Conservation (phyloP, 2,329 filamentous ascomycete species). For the Fusarium tuaranense region DNA sequence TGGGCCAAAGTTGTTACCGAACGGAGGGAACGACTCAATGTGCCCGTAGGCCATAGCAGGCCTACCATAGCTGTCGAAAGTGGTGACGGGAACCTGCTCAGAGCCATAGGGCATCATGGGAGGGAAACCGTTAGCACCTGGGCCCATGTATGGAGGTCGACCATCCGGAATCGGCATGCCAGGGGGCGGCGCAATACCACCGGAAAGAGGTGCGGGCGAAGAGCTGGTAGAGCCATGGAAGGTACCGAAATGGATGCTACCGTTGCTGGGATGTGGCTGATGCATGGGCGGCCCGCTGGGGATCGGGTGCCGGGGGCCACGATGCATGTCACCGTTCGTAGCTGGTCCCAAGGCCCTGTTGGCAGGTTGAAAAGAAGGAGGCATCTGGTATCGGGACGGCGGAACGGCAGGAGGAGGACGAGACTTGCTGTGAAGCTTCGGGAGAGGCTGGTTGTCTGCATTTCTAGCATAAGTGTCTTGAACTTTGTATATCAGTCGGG, state of each 20-base stretch:
- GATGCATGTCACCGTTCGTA: conserved; percentile 49
- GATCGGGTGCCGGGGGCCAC: conserved; percentile 47
- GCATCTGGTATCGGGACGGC: conserved; percentile 56
- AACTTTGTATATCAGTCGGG: background rate
- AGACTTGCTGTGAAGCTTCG: conserved; percentile 34
- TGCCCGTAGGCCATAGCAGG: conserved; percentile 51
- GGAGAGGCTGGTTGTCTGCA: conserved; percentile 26
- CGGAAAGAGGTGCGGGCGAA: conserved; percentile 65
- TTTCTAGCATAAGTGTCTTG: conserved; percentile 15
- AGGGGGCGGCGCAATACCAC: conserved; percentile 62
- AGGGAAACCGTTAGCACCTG: conserved; percentile 51
- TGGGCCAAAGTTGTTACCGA: conserved; percentile 60
- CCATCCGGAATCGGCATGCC: conserved; percentile 53
- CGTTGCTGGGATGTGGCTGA: conserved; percentile 65
- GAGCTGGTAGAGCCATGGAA: conserved; percentile 67
- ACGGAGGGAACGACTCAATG: conserved; percentile 49
- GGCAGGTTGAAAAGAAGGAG: conserved; percentile 56
- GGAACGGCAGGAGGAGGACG: conserved; percentile 49
- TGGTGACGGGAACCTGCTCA: conserved; percentile 50
- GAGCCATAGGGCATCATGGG: conserved; percentile 52
- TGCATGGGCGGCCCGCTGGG: conserved; percentile 57
- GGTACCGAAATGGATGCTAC: conserved; percentile 67
- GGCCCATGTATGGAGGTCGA: conserved; percentile 49
- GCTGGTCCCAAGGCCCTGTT: conserved; percentile 45
- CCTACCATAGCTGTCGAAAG: conserved; percentile 54